A percentile compares a stretch with the other conserved stretches of the same genome.
Evolutionary conservation across 1,284 basidiomycete species (phyloP).

Genomic region (Cryptococcus hybrid): DNA sequence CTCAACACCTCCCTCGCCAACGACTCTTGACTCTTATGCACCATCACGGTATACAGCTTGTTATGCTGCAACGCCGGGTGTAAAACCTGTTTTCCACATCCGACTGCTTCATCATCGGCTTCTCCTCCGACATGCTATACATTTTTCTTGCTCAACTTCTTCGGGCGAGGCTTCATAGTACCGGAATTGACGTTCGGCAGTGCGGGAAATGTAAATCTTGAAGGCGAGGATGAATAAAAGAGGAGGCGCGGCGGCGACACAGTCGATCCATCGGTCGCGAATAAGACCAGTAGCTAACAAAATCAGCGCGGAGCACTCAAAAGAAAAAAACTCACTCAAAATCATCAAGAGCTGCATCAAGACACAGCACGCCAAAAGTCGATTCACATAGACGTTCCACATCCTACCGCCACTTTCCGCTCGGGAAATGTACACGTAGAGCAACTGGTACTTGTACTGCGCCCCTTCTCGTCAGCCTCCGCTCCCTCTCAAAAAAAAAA

Average conservation of each 20-base stretch:
- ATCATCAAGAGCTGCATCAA: conserved; percentile 84
- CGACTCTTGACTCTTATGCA: conserved; percentile 49
- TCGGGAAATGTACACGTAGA: conserved; percentile 84
- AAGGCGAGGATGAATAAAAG: conserved; percentile 71
- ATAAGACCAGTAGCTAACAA: conserved; percentile 76
- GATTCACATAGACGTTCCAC: conserved; percentile 90
- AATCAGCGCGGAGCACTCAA: not conserved
- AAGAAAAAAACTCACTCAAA: conserved; percentile 62
- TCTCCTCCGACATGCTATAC: conserved; percentile 18
- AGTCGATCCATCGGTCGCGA: conserved; percentile 62
- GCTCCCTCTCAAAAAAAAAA: conserved; percentile 24
- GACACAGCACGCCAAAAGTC: conserved; percentile 68
- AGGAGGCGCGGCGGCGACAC: conserved; percentile 61
- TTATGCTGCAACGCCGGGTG: conserved; percentile 52
- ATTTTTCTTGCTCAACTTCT: conserved; percentile 46
- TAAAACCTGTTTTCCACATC: conserved; percentile 54
- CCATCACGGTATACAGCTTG: conserved; percentile 50
- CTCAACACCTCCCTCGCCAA: conserved; percentile 44
- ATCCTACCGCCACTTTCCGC: conserved; percentile 89
- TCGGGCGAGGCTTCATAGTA: conserved; percentile 58
- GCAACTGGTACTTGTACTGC: conserved; percentile 82
- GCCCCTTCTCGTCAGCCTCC: conserved; percentile 52
- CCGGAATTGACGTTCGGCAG: conserved; percentile 67
- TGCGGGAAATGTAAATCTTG: conserved; percentile 74
- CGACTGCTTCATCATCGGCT: conserved; percentile 49